Evolutionary conservation across 345 rosid species (phyloP), one percentile per base, ranked within the genome.

Genomic region (Gossypium raimondii): DNA sequence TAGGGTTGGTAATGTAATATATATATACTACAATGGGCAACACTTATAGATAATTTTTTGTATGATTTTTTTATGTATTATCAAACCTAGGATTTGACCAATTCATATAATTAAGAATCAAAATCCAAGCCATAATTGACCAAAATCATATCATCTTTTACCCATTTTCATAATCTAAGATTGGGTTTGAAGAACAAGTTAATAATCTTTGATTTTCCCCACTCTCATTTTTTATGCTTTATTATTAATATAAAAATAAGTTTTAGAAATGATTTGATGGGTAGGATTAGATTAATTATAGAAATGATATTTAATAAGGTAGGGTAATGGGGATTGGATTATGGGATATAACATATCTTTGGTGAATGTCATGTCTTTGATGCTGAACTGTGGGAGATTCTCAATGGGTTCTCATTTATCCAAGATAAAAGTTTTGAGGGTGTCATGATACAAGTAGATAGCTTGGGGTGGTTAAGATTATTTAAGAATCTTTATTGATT

Each of bases 31-130:
- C 13, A 47, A 47, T 10, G 3, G 18, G 2, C 55, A 60, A 25
- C 10, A 25, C 11, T 25, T 61, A 16, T 63, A 17, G 67, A 17
- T 34, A 13, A 11, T 9, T 9, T 11, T 63, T 29, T 29, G 24
- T 17, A 17, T 38, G 25, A 63, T 63, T 63, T 63, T 24, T 17
- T 17, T 64, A 63, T 9, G 12, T 38, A 43, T 59, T 4, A 29
- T 45, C 51, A 70, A 72, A 60, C 66, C 67, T 62, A 75, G 84
- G 85, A 70, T 76, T 80, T 85, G 87, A 82, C 85, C 75, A 67
- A 72, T 82, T 80, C 84, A 78, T 62, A 78, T 34, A 34, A 60
- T 74, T 77, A 75, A 76, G 76, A 73, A 80, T 63, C 81, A 62
- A 82, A 78, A 80, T 80, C 81, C 78, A 76, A 80, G 69, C 74